Evolutionary conservation across 2,329 filamentous ascomycete species (phyloP).

Genomic region (Ascochyta rabiei): DNA sequence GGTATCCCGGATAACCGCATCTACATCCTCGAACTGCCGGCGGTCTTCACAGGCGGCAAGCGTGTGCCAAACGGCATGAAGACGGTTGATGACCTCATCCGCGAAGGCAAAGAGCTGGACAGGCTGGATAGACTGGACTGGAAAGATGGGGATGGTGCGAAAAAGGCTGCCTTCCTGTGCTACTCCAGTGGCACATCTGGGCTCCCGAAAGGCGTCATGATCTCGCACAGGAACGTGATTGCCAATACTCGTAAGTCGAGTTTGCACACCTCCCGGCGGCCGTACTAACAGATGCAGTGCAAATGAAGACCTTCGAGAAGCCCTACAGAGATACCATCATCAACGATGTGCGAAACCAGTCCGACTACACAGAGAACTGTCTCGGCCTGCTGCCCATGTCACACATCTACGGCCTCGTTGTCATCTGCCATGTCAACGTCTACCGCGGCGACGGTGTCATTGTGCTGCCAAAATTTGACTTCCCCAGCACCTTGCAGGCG

Average conservation of each 20-base stretch:
- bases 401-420: conserved; percentile 80
- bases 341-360: conserved; percentile 44
- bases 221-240: conserved; percentile 79
- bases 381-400: conserved; percentile 79
- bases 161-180: conserved; percentile 76
- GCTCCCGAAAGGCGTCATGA: conserved; percentile 83
- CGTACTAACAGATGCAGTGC: conserved; percentile 51
- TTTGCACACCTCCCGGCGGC: neutral
- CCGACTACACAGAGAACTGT: conserved; percentile 57
- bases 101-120: conserved; percentile 62
- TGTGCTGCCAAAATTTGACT: conserved; percentile 77
- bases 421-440: conserved; percentile 68
- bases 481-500: conserved; percentile 66
- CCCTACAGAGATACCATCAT: conserved; percentile 49
- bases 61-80: conserved; percentile 60
- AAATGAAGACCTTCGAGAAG: conserved; percentile 62
- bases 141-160: conserved; percentile 68
- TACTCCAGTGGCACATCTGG: conserved; percentile 83
- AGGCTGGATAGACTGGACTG: conserved; percentile 64
- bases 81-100: conserved; percentile 70
- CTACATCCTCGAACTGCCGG: conserved; percentile 72
- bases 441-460: conserved; percentile 77
- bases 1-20: conserved; percentile 69
- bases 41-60: conserved; percentile 57
- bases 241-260: conserved; percentile 62